Percentiles rank a stretch among this genome's conserved stretches.
Conservation (phyloP, 2,329 filamentous ascomycete genomes). For the Apiospora marii region DNA sequence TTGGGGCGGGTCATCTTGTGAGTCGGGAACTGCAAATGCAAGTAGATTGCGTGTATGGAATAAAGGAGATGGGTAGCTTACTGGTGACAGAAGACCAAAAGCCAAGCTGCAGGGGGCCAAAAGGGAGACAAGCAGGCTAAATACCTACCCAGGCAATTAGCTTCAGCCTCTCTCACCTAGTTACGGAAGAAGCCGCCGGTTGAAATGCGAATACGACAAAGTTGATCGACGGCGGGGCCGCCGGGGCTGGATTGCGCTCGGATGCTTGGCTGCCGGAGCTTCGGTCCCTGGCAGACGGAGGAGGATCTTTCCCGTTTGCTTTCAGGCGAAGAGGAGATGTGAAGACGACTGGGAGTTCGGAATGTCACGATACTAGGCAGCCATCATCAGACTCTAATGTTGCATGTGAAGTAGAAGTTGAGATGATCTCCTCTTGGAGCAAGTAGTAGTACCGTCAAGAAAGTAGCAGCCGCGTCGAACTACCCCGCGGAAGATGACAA, state of each 20-base stretch:
- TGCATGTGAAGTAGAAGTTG: background rate
- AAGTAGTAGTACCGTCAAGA: too few relatives aligned
- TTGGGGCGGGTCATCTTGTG: conserved; percentile 32
- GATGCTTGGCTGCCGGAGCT: background rate
- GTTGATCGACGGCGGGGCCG: background rate
- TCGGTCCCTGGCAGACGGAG: background rate
- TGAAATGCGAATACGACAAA: background rate
- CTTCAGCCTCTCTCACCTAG: background rate
- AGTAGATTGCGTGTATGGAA: background rate
- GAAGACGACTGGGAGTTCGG: background rate
- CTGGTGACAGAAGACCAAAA: background rate
- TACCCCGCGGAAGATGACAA: conserved; percentile 8
- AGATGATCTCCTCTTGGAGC: background rate
- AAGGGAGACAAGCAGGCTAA: background rate
- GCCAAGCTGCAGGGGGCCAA: background rate
- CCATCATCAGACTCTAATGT: background rate
- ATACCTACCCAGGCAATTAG: background rate
- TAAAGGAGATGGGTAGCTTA: conserved; percentile 10
- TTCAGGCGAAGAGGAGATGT: background rate
- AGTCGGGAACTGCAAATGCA: conserved; percentile 14
- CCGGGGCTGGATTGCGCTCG: background rate
- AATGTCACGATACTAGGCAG: background rate
- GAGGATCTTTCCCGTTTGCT: background rate
- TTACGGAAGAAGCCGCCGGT: background rate
- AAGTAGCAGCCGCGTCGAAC: background rate